Conservation (phyloP, 2,329 filamentous ascomycete genomes). For the Pyrenophora tritici-repentis region DNA sequence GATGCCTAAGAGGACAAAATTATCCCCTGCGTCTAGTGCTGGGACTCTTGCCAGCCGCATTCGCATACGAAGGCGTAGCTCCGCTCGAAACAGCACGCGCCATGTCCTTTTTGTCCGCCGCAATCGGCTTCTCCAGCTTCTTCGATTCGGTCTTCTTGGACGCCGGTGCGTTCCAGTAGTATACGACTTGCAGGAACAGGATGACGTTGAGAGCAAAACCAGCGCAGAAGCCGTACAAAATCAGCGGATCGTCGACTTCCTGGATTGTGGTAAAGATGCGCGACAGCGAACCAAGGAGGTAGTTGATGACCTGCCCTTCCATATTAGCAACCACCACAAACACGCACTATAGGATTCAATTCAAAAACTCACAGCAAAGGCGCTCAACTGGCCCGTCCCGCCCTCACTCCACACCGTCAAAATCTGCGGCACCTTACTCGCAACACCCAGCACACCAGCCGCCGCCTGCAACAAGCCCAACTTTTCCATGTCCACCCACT, state of each 20-base stretch:
- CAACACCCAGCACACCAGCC: conserved; percentile 80
- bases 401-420: conserved; percentile 81
- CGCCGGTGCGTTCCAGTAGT: conserved; percentile 80
- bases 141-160: conserved; percentile 39
- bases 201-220: conserved; percentile 89
- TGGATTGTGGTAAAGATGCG: conserved; percentile 98
- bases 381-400: conserved; percentile 91
- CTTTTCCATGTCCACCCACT: conserved; percentile 66
- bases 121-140: conserved; percentile 48
- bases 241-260: conserved; percentile 95
- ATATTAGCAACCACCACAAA: not conserved
- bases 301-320: conserved; percentile 84
- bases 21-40: conserved; percentile 62
- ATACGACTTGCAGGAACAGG: conserved; percentile 86
- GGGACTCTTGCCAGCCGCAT: conserved; percentile 53
- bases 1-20: too few species aligned
- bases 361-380: conserved; percentile 77
- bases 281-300: conserved; percentile 86
- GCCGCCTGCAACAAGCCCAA: conserved; percentile 81
- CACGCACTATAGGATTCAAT: too few species aligned
- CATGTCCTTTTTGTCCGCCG: conserved; percentile 38
- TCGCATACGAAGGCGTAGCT: conserved; percentile 42
- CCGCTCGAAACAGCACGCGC: conserved; percentile 45
- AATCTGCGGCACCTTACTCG: conserved; percentile 94
- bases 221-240: conserved; percentile 91